Percentiles rank a stretch among this genome's conserved stretches.
Conservation (phyloP, 306 rosid genomes). For the Cucumis hystrix region DNA sequence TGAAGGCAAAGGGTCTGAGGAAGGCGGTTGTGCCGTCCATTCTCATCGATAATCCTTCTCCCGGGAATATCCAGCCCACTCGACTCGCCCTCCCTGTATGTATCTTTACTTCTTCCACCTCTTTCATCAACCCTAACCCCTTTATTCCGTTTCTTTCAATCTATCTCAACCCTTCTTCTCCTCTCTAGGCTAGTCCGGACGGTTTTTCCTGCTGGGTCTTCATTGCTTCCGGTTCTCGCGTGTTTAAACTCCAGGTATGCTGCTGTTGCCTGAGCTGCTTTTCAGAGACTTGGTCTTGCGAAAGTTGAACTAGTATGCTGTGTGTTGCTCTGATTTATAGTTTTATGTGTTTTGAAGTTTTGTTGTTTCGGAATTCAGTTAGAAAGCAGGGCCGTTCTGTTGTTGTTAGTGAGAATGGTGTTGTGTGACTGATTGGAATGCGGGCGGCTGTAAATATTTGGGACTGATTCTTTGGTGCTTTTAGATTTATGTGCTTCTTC, state of each 20-base stretch:
- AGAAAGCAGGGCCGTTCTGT: background rate
- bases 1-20: conserved; percentile 43
- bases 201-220: conserved; percentile 36
- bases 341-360: background rate
- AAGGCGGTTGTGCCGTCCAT: conserved; percentile 59
- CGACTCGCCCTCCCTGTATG: conserved; percentile 71
- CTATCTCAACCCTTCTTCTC: background rate
- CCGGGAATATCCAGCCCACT: conserved; percentile 69
- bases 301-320: background rate
- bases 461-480: background rate
- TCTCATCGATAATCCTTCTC: conserved; percentile 59
- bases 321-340: background rate
- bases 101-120: background rate
- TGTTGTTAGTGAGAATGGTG: background rate
- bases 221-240: conserved; percentile 62
- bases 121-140: background rate
- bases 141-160: background rate
- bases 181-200: conserved; percentile 32
- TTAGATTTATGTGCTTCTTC: background rate
- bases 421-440: background rate
- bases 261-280: background rate
- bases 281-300: background rate
- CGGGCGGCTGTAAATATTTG: background rate
- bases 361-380: background rate
- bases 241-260: conserved; percentile 57